Percentiles rank a stretch among this genome's conserved stretches.
phyloP scores from a whole-genome alignment of 202 grass and related monocot genomes.

The Brachypodium distachyon region DNA sequence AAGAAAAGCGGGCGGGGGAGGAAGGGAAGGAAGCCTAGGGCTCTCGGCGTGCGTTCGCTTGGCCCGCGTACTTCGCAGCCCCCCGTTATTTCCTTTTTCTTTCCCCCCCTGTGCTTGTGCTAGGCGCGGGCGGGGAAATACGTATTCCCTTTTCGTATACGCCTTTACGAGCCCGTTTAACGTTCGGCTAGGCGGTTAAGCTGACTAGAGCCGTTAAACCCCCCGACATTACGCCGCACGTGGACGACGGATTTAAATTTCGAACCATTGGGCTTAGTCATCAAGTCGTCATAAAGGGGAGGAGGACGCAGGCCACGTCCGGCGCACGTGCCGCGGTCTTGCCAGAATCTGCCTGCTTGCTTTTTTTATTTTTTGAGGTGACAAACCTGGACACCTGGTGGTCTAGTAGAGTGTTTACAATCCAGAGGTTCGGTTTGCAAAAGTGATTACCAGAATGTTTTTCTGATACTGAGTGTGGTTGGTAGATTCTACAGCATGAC shows the following conservation, averaged over 20 bases:
- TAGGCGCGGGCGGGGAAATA: not conserved
- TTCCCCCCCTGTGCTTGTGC: not conserved
- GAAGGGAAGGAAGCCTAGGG: slow-evolving; percentile 15
- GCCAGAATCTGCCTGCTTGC: not conserved
- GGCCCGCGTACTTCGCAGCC: slow-evolving; percentile 14
- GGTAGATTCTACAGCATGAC: too few relatives aligned
- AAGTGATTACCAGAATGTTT: too few relatives aligned
- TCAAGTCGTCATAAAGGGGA: too few relatives aligned
- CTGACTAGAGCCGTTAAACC: not conserved
- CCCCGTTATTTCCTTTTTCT: not conserved
- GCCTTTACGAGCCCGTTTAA: not conserved
- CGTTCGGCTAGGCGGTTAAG: not conserved
- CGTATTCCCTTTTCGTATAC: not conserved
- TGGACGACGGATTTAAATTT: not conserved
- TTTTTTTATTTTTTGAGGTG: too few relatives aligned
- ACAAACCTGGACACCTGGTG: too few relatives aligned
- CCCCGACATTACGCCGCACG: not conserved
- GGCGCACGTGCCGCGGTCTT: not conserved
- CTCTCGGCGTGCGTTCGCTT: not conserved
- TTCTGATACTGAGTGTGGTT: too few relatives aligned
- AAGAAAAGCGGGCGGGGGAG: not conserved
- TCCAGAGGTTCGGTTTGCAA: too few relatives aligned
- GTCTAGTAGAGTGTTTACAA: too few relatives aligned
- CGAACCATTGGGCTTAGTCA: not conserved
- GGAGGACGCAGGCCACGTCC: not conserved